Evolutionary conservation across 306 rosid species (phyloP).

Genomic region (Calophaca sinica): DNA sequence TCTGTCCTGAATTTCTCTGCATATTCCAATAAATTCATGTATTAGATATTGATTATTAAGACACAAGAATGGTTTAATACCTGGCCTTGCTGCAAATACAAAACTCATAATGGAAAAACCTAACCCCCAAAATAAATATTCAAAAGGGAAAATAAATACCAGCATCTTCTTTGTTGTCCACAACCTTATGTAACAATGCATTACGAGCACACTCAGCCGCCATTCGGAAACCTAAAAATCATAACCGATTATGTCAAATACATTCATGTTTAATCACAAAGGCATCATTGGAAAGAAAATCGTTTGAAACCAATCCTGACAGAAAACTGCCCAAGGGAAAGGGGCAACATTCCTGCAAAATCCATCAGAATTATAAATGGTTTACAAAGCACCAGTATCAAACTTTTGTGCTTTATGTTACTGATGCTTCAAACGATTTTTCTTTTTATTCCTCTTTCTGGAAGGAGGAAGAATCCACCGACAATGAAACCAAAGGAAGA

Average conservation of each 20-base stretch:
- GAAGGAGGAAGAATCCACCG: neutral
- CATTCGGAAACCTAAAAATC: constrained; percentile 85
- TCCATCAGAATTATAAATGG: constrained; percentile 13
- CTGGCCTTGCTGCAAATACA: neutral
- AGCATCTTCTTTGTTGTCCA: constrained; percentile 83
- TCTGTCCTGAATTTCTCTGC: constrained; percentile 88
- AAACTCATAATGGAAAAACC: neutral
- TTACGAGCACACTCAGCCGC: constrained; percentile 90
- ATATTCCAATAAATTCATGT: constrained; percentile 33
- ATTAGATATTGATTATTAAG: constrained; percentile 20
- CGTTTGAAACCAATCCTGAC: neutral
- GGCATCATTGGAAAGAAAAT: constrained; percentile 3
- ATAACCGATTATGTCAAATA: constrained; percentile 37
- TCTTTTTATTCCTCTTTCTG: neutral
- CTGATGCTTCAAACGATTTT: neutral
- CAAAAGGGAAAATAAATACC: constrained; percentile 52
- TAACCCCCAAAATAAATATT: neutral
- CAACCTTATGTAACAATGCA: constrained; percentile 79
- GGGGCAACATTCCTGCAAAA: neutral
- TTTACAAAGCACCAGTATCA: neutral
- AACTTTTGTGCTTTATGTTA: constrained; percentile 6
- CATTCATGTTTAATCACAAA: neutral
- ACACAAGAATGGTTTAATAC: constrained; percentile 5
- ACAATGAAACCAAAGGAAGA: neutral
- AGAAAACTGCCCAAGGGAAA: neutral